These are phyloP conservation scores for Plectranthus barbatus DNA, from an alignment of 257 asterid species.

Conservation along the genomic window DNA sequence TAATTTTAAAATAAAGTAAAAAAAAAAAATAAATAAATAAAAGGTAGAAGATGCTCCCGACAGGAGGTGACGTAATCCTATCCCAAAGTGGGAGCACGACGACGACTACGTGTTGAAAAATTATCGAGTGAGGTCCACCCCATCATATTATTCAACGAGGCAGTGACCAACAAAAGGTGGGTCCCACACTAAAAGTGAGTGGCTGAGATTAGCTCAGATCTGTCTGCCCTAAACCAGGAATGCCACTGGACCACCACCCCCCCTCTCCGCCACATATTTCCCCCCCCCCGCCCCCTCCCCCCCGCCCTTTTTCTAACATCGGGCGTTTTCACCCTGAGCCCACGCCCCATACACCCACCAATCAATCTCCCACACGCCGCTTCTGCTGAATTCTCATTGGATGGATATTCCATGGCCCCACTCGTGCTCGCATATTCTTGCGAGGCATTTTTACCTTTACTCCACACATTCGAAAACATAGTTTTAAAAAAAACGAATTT, in stretches of 20 bases:
- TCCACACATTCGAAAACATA: no score
- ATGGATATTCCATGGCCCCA: not conserved
- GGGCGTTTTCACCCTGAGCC: not conserved
- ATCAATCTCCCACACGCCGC: not conserved
- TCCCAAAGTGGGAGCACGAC: no score
- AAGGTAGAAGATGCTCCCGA: no score
- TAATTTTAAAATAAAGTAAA: no score
- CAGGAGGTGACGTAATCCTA: no score
- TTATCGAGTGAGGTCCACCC: not conserved
- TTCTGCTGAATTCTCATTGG: conserved; percentile 12
- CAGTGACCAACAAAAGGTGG: not conserved
- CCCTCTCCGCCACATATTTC: conserved; percentile 30
- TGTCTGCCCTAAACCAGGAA: conserved; percentile 18
- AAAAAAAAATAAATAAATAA: no score
- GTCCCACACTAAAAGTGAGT: conserved; percentile 21
- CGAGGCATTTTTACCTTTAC: not conserved
- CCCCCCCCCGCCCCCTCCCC: not conserved
- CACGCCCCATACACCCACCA: conserved; percentile 14
- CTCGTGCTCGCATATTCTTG: not conserved
- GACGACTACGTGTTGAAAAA: not conserved
- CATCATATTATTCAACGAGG: not conserved
- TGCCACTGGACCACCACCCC: conserved; percentile 25
- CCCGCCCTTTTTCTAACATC: no score
- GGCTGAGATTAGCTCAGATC: conserved; percentile 29
- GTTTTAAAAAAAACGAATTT: no score